These are phyloP conservation scores for Vanrija sp. DNA, from an alignment of 1,284 basidiomycete genomes.

Conservation along the genomic window DNA sequence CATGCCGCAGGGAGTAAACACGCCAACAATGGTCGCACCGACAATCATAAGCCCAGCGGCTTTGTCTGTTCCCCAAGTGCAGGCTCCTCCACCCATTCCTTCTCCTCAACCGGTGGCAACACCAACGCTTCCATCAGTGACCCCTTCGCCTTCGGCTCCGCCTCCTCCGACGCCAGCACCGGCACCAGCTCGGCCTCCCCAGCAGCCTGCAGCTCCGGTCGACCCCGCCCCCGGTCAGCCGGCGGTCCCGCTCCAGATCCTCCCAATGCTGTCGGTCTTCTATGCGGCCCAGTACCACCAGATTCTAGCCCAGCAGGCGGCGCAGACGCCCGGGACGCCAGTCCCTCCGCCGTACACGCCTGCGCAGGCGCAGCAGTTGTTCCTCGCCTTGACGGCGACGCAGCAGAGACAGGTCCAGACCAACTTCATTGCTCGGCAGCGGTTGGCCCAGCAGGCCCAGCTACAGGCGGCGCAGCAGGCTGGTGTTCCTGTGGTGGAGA, in stretches of 20 bases:
- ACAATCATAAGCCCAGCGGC: no score
- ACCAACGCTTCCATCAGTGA: background rate
- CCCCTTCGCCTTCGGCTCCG: background rate
- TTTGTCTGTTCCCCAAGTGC: background rate
- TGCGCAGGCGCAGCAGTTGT: conserved; percentile 12
- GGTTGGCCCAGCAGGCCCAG: conserved; percentile 3
- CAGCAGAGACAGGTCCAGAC: conserved; percentile 15
- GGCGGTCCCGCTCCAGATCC: no score
- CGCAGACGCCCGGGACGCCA: background rate
- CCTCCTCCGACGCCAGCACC: background rate
- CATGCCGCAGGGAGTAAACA: background rate
- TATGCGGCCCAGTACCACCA: conserved; percentile 6
- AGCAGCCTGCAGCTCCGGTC: background rate
- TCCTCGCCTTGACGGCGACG: conserved; percentile 12
- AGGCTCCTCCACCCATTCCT: background rate
- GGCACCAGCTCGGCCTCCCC: background rate
- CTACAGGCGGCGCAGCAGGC: conserved; percentile 2
- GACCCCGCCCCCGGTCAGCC: no score
- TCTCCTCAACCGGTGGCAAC: background rate
- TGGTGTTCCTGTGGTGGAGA: conserved; percentile 1
- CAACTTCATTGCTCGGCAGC: conserved; percentile 9
- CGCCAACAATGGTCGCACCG: background rate
- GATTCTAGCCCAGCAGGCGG: background rate
- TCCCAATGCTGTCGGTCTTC: background rate
- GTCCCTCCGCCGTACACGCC: conserved; percentile 7